Evolutionary conservation across 2,329 filamentous ascomycete species (phyloP).

Genomic region (Nigrograna mackinnonii): DNA sequence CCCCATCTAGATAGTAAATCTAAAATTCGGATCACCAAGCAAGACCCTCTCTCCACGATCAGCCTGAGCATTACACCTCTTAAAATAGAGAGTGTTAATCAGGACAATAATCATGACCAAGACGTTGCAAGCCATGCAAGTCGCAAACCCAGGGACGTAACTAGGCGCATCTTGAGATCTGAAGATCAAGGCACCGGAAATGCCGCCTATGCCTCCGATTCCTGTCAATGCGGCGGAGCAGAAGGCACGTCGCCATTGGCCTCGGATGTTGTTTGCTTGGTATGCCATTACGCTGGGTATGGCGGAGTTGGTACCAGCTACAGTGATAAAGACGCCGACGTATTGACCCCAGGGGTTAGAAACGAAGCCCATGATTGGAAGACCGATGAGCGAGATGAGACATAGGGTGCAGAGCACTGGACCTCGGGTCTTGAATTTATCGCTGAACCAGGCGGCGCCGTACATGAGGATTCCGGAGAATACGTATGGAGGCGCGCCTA

Average conservation of each 20-base stretch:
- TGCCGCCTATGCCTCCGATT: constrained; percentile 28
- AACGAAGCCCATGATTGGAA: constrained; percentile 28
- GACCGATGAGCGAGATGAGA: constrained; percentile 21
- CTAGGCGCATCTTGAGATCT: constrained; percentile 21
- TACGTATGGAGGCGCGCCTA: constrained; percentile 28
- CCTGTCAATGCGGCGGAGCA: constrained; percentile 25
- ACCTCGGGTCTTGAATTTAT: constrained; percentile 26
- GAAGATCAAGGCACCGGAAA: constrained; percentile 24
- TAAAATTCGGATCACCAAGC: constrained; percentile 24
- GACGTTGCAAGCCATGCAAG: constrained; percentile 25
- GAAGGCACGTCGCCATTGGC: constrained; percentile 21
- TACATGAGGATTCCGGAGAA: constrained; percentile 26
- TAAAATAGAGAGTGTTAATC: constrained; percentile 22
- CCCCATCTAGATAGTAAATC: constrained; percentile 22
- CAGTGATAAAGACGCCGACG: constrained; percentile 28
- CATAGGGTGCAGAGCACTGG: constrained; percentile 25
- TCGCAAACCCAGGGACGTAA: constrained; percentile 23
- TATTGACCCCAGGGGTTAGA: constrained; percentile 24
- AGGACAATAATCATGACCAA: constrained; percentile 18
- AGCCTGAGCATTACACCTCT: constrained; percentile 22
- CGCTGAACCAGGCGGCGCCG: constrained; percentile 23
- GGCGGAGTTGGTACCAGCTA: constrained; percentile 20
- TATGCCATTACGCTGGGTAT: constrained; percentile 27
- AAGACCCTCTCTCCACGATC: constrained; percentile 25
- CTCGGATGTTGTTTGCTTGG: constrained; percentile 18